Evolutionary conservation across 495 filamentous ascomycete species (phyloP).

Genomic region (Astrocystis sublimbata): DNA sequence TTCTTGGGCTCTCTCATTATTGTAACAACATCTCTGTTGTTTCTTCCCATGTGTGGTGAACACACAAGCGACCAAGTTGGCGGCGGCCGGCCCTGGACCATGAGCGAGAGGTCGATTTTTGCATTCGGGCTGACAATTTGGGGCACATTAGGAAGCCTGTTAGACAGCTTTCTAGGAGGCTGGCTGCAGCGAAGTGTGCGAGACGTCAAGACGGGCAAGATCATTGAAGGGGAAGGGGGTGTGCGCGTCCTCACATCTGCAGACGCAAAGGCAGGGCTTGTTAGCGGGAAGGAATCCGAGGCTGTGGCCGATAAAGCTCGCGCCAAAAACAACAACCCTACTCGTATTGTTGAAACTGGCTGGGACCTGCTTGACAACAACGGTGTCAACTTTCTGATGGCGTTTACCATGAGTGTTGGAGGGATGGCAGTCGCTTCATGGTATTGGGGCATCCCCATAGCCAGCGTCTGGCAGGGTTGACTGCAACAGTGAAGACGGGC

Average conservation of each 20-base stretch:
- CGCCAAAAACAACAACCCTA: conserved; percentile 60
- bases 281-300: conserved; percentile 33
- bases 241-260: conserved; percentile 61
- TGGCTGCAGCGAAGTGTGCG: conserved; percentile 84
- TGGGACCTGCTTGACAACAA: conserved; percentile 88
- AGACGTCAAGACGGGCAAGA: conserved; percentile 77
- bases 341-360: conserved; percentile 70
- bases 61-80: conserved; percentile 34
- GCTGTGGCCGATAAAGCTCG: conserved; percentile 44
- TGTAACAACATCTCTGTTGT: conserved; percentile 60
- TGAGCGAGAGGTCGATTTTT: conserved; percentile 54
- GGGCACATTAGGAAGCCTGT: conserved; percentile 74
- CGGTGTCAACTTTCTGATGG: conserved; percentile 90
- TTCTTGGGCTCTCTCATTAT: conserved; percentile 72
- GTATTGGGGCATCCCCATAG: conserved; percentile 52
- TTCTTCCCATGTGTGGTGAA: conserved; percentile 68
- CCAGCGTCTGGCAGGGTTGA: conserved; percentile 36
- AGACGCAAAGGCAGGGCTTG: conserved; percentile 38
- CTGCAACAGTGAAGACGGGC: not conserved
- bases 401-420: conserved; percentile 71
- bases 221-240: conserved; percentile 87
- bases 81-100: conserved; percentile 45
- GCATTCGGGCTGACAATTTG: conserved; percentile 64
- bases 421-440: conserved; percentile 67
- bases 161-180: conserved; percentile 87